Evolutionary conservation across 306 rosid species (phyloP).

Genomic region (Sindora glabra): DNA sequence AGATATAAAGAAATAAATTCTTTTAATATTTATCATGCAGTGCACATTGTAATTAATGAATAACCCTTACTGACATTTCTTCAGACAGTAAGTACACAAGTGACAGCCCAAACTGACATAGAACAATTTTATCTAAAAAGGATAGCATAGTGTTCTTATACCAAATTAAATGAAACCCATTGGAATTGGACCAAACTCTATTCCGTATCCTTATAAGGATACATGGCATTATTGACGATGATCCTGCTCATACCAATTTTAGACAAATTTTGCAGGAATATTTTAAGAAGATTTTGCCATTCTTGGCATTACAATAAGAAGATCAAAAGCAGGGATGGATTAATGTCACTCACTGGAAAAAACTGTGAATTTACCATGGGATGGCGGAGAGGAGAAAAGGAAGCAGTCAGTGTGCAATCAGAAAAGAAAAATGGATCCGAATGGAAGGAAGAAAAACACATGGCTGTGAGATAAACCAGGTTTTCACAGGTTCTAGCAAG

Average conservation of each 20-base stretch:
- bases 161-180: neutral
- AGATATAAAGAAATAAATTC: too few species aligned
- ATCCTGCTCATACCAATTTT: neutral
- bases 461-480: conserved; percentile 11
- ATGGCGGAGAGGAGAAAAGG: conserved; percentile 5
- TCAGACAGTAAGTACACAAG: too few species aligned
- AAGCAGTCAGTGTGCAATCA: conserved; percentile 9
- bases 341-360: conserved; percentile 15
- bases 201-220: neutral
- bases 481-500: neutral
- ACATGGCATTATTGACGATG: neutral
- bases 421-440: neutral
- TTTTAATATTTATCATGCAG: too few species aligned
- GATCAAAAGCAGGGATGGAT: neutral
- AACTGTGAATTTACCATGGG: neutral
- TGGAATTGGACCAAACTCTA: neutral
- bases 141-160: too few species aligned
- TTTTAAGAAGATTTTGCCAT: neutral
- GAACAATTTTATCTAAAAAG: neutral
- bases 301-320: neutral
- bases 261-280: neutral
- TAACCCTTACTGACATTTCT: too few species aligned
- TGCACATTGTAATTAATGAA: too few species aligned
- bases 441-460: neutral
- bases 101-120: neutral